Percentiles rank a stretch among this genome's conserved stretches.
These are phyloP conservation scores for Epicoccum sorghinum DNA, from an alignment of 2,329 filamentous ascomycete species.

Conservation along the genomic window DNA sequence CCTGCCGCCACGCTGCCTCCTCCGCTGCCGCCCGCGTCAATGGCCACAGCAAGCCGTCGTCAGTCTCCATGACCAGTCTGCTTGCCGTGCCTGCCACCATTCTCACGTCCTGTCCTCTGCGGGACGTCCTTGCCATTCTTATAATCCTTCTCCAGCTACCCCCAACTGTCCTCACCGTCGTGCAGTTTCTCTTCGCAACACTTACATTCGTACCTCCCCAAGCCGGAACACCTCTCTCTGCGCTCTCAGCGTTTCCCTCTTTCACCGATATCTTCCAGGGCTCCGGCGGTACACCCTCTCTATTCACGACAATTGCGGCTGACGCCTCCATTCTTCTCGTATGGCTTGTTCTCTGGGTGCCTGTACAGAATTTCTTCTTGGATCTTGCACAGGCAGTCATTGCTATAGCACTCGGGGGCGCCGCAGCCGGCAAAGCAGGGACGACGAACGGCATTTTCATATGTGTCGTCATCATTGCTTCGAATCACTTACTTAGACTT, in stretches of 20 bases:
- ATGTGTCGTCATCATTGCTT: slow-evolving; percentile 70
- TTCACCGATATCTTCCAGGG: slow-evolving; percentile 92
- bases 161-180: slow-evolving; percentile 82
- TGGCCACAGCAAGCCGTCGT: slow-evolving; percentile 64
- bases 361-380: slow-evolving; percentile 84
- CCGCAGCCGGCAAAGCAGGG: slow-evolving; percentile 70
- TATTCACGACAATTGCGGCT: slow-evolving; percentile 83
- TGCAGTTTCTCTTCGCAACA: slow-evolving; percentile 90
- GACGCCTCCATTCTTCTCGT: slow-evolving; percentile 82
- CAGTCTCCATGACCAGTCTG: slow-evolving; percentile 68
- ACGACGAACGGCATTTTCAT: slow-evolving; percentile 74
- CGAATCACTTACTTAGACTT: slow-evolving; percentile 59
- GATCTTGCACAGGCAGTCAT: slow-evolving; percentile 94
- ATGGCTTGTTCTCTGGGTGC: slow-evolving; percentile 87
- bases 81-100: slow-evolving; percentile 84
- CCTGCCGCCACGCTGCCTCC: slow-evolving; percentile 34
- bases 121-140: slow-evolving; percentile 94
- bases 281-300: slow-evolving; percentile 81
- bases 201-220: slow-evolving; percentile 86
- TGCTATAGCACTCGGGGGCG: slow-evolving; percentile 85
- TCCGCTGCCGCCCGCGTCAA: slow-evolving; percentile 69
- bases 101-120: slow-evolving; percentile 84
- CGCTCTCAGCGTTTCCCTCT: slow-evolving; percentile 74
- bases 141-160: slow-evolving; percentile 94
- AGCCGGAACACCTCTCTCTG: slow-evolving; percentile 75